phyloP scores from a whole-genome alignment of 2,329 filamentous ascomycete genomes.

The Ophiosphaerella narmari region DNA sequence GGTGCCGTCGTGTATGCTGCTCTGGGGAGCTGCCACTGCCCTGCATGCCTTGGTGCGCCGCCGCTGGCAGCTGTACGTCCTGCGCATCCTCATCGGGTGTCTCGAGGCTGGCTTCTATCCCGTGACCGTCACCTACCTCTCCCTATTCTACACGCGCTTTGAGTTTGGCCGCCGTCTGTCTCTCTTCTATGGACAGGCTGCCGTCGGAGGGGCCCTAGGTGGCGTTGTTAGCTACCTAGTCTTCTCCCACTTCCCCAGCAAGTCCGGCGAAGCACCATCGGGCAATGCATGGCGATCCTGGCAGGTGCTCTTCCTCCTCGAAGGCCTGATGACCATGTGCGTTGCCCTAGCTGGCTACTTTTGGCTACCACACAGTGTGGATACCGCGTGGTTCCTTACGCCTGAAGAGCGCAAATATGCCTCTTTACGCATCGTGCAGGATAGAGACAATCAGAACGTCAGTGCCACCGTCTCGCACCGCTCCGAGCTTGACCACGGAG shows the following conservation, averaged over 20 bases:
- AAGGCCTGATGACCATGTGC: constrained; percentile 53
- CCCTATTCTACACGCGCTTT: constrained; percentile 62
- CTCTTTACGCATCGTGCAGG: constrained; percentile 50
- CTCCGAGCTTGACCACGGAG: constrained; percentile 16
- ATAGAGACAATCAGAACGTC: constrained; percentile 39
- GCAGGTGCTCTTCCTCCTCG: constrained; percentile 57
- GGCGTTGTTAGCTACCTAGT: constrained; percentile 58
- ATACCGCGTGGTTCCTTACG: constrained; percentile 59
- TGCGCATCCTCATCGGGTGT: constrained; percentile 53
- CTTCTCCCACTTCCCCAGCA: constrained; percentile 49
- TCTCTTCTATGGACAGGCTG: constrained; percentile 63
- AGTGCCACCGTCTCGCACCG: constrained; percentile 7
- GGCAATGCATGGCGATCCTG: constrained; percentile 50
- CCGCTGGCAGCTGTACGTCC: constrained; percentile 53
- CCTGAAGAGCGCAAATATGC: constrained; percentile 53
- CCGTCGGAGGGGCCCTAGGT: constrained; percentile 61
- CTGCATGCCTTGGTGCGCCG: constrained; percentile 53
- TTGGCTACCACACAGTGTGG: constrained; percentile 55
- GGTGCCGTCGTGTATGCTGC: constrained; percentile 62
- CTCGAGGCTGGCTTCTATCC: constrained; percentile 64
- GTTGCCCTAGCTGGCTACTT: constrained; percentile 55
- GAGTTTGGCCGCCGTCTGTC: constrained; percentile 60
- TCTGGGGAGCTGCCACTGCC: constrained; percentile 58
- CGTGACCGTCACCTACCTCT: constrained; percentile 62
- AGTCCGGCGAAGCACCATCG: constrained; percentile 13